These are phyloP conservation scores for Pseudogymnoascus verrucosus DNA, from an alignment of 2,329 filamentous ascomycete species.

Conservation along the genomic window DNA sequence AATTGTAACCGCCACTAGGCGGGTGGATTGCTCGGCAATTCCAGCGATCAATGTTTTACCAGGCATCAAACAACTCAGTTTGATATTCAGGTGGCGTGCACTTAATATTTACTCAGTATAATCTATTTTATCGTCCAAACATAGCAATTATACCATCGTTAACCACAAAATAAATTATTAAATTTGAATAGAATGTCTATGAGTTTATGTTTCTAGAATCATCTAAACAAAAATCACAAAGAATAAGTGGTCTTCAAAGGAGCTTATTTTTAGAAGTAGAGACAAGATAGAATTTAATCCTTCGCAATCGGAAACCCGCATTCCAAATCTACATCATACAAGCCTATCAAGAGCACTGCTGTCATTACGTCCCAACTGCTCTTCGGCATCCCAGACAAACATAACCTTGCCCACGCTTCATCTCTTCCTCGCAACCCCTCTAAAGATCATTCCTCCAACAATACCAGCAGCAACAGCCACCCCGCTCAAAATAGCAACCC, in stretches of 20 bases:
- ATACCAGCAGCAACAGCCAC: conserved; percentile 90
- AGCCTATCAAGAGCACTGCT: conserved; percentile 1
- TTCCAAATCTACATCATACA: not conserved
- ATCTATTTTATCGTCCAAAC: not conserved
- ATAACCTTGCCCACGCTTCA: not conserved
- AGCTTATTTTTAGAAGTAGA: not conserved
- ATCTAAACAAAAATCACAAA: not conserved
- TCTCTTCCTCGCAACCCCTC: conserved; percentile 56
- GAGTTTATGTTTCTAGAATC: not conserved
- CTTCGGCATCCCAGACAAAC: not conserved
- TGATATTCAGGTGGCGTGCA: conserved; percentile 3
- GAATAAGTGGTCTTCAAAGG: not conserved
- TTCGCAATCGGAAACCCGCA: not conserved
- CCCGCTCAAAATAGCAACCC: conserved; percentile 89
- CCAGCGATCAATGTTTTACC: not conserved
- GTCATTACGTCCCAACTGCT: not conserved
- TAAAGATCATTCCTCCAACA: conserved; percentile 78
- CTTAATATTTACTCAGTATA: not conserved
- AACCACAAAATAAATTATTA: not conserved
- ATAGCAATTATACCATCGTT: not conserved
- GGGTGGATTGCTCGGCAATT: not conserved
- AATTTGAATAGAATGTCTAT: not conserved
- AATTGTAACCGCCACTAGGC: not conserved
- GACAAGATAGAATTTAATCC: not conserved
- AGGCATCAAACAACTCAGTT: not conserved